Evolutionary conservation across 1,284 basidiomycete species (phyloP).

Genomic region (Ustilago shanxiensis): DNA sequence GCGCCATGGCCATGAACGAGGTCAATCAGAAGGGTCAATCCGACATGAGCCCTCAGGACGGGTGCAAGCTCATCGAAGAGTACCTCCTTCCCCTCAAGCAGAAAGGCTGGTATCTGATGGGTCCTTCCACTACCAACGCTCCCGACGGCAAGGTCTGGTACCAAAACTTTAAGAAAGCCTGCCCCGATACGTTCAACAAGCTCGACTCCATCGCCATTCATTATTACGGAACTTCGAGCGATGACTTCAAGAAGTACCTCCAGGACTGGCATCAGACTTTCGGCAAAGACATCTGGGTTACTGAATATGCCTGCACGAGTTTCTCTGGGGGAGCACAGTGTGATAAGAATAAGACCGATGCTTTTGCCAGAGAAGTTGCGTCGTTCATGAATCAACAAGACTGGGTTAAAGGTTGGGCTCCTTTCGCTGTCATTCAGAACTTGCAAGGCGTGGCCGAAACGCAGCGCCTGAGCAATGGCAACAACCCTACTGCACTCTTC

Average conservation of each 20-base stretch:
- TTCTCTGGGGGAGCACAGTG: too few species aligned
- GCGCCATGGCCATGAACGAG: conserved; percentile 65
- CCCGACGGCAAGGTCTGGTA: conserved; percentile 58
- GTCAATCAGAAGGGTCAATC: conserved; percentile 62
- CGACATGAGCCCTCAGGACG: conserved; percentile 49
- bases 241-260: conserved; percentile 59
- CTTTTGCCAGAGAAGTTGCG: conserved; percentile 72
- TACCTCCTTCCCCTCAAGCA: conserved; percentile 59
- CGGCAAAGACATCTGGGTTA: conserved; percentile 63
- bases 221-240: conserved; percentile 57
- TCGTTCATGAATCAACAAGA: conserved; percentile 61
- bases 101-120: conserved; percentile 62
- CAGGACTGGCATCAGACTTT: conserved; percentile 50
- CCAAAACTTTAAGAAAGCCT: conserved; percentile 47
- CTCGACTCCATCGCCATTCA: conserved; percentile 64
- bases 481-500: conserved; percentile 53
- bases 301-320: conserved; percentile 61
- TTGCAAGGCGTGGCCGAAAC: conserved; percentile 55
- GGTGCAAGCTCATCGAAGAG: conserved; percentile 57
- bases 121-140: conserved; percentile 59
- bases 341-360: conserved; percentile 69
- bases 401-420: conserved; percentile 58
- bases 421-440: conserved; percentile 61
- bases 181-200: conserved; percentile 52
- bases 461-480: conserved; percentile 48